These are phyloP conservation scores for Lasiodiplodia sp. DNA, from an alignment of 2,329 filamentous ascomycete species.

Conservation along the genomic window DNA sequence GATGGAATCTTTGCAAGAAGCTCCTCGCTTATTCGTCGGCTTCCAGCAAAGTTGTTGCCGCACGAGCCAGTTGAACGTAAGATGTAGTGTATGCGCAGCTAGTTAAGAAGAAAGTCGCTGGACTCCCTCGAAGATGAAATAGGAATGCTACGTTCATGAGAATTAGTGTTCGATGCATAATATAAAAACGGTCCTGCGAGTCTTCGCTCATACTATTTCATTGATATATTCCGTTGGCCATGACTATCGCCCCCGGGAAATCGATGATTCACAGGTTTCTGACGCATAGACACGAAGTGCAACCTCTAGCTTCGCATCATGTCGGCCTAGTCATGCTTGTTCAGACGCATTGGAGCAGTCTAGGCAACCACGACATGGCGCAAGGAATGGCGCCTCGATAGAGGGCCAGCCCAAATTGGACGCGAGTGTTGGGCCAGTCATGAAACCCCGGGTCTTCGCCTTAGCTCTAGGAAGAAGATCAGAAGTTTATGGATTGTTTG, in stretches of 20 bases:
- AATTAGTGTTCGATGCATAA: not conserved
- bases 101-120: not conserved
- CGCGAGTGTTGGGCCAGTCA: not conserved
- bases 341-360: not conserved
- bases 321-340: not conserved
- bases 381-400: not conserved
- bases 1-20: slow-evolving; percentile 21
- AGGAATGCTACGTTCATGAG: not conserved
- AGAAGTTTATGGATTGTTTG: not conserved
- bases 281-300: not conserved
- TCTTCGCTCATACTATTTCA: not conserved
- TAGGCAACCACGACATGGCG: not conserved
- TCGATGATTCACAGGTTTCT: slow-evolving; percentile 1
- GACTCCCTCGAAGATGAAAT: not conserved
- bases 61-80: not conserved
- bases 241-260: not conserved
- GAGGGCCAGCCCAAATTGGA: not conserved
- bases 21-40: slow-evolving; percentile 12
- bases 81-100: not conserved
- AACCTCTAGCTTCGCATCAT: not conserved
- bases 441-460: not conserved
- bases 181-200: no score
- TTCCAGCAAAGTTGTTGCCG: slow-evolving; percentile 11
- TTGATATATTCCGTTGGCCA: not conserved
- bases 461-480: not conserved